Evolutionary conservation across 805 yeast species (phyloP).

Genomic region (Wickerhamomyces bovis): DNA sequence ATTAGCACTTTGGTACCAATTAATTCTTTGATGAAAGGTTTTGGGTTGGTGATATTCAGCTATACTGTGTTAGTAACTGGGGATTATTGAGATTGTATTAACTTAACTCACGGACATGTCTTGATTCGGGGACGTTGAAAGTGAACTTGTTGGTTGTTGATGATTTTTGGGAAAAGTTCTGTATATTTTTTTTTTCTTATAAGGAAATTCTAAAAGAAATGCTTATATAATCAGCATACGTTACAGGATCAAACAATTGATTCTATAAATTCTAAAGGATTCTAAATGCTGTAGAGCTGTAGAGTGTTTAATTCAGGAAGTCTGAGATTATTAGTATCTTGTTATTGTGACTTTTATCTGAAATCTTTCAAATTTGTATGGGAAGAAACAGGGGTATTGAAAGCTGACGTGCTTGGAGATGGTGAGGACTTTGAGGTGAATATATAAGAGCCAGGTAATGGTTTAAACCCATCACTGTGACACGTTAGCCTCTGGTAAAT

Average conservation of each 20-base stretch:
- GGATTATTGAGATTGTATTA: not conserved
- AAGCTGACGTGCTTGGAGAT: constrained; percentile 1
- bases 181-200: no score
- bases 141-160: no score
- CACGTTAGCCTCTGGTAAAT: constrained; percentile 2
- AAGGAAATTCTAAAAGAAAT: no score
- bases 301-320: no score
- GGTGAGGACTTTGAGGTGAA: not conserved
- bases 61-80: constrained; percentile 3
- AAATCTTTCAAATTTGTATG: not conserved
- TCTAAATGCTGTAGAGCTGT: no score
- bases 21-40: constrained; percentile 78
- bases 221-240: no score
- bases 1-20: constrained; percentile 68
- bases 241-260: no score
- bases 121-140: no score
- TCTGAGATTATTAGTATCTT: not conserved
- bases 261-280: no score
- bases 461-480: constrained; percentile 13
- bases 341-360: not conserved
- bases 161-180: no score
- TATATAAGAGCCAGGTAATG: constrained; percentile 10
- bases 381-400: constrained; percentile 3
- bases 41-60: constrained; percentile 71
- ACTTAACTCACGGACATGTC: constrained; percentile 1